Percentiles rank a stretch among this genome's conserved stretches.
Conservation (phyloP, 106 monocot genomes). For the Gastrodia elata region DNA sequence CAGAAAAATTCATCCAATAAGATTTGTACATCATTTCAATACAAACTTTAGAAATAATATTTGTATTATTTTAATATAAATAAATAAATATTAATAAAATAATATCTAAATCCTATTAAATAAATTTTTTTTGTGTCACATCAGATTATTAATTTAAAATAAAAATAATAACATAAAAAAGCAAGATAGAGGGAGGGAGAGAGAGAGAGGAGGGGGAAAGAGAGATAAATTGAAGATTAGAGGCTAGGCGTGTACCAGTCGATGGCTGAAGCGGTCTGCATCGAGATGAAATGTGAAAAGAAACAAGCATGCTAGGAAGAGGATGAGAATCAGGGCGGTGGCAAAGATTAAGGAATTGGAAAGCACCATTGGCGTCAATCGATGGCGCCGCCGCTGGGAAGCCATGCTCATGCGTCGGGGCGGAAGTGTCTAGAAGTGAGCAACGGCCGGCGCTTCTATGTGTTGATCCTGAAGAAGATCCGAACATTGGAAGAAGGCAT, state of each 20-base stretch:
- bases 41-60: too few species aligned
- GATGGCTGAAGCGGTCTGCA: conserved; percentile 10
- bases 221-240: background rate
- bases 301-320: conserved; percentile 35
- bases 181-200: background rate
- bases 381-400: conserved; percentile 44
- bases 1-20: too few species aligned
- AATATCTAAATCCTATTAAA: too few species aligned
- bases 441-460: background rate
- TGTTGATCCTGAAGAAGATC: background rate
- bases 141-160: too few species aligned
- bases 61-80: too few species aligned
- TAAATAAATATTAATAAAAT: too few species aligned
- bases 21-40: too few species aligned
- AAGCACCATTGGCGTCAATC: conserved; percentile 6
- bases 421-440: background rate
- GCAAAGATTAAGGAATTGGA: conserved; percentile 17
- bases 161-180: too few species aligned
- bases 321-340: conserved; percentile 21
- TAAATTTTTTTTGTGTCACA: too few species aligned
- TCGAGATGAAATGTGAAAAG: conserved; percentile 43
- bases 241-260: background rate
- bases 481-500: background rate
- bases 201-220: background rate
- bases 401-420: conserved; percentile 19